Conservation (phyloP, 179 eudicot species). For the Nepenthes alata region DNA sequence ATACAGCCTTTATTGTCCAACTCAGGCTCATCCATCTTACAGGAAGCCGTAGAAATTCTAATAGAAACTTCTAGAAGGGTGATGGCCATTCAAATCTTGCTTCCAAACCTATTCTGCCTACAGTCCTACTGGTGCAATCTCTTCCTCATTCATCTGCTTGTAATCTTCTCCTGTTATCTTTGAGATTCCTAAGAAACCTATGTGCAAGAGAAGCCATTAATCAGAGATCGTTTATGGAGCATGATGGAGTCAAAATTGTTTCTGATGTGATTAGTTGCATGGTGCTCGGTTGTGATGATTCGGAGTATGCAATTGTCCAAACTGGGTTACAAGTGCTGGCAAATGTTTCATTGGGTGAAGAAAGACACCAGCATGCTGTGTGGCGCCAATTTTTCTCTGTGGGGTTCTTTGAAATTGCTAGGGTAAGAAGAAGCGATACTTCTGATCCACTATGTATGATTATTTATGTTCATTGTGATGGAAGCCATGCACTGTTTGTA, state of each 20-base stretch:
- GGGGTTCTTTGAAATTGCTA: constrained; percentile 40
- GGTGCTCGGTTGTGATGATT: constrained; percentile 20
- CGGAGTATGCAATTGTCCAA: constrained; percentile 30
- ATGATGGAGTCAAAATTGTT: constrained; percentile 43
- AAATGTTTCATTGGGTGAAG: constrained; percentile 63
- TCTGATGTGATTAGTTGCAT: constrained; percentile 16
- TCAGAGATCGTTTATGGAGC: constrained; percentile 46
- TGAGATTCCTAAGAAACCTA: constrained; percentile 70
- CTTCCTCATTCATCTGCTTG: constrained; percentile 18
- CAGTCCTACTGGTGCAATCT: constrained; percentile 32
- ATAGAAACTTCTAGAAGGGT: constrained; percentile 30
- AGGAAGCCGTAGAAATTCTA: constrained; percentile 36
- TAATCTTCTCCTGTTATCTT: constrained; percentile 27
- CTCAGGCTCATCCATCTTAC: constrained; percentile 30
- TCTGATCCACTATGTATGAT: constrained; percentile 80
- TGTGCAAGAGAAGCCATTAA: constrained; percentile 62
- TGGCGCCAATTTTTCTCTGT: constrained; percentile 44
- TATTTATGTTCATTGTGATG: constrained; percentile 44
- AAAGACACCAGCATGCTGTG: constrained; percentile 40
- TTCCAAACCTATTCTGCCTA: constrained; percentile 23
- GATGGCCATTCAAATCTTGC: constrained; percentile 58
- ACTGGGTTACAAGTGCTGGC: constrained; percentile 66
- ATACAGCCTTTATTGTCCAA: constrained; percentile 29
- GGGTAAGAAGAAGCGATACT: constrained; percentile 33
- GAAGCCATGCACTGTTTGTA: constrained; percentile 20